phyloP scores from a whole-genome alignment of 352 stramenopile species.

The Pythium utonaiense region DNA sequence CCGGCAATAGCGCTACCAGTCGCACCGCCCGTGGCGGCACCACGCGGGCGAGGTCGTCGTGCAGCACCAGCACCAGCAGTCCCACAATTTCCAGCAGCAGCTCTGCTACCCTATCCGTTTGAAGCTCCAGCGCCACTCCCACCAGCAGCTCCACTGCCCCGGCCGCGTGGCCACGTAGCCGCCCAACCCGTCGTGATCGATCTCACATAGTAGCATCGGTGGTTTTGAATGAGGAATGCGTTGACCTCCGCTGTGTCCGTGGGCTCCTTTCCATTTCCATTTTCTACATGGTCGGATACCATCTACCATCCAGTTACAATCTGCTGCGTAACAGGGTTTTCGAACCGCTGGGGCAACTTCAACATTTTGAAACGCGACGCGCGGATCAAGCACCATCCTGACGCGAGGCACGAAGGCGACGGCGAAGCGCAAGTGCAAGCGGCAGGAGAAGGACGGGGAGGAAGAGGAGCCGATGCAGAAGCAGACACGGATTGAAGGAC shows the following conservation, averaged over 20 bases:
- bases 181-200: not conserved
- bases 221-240: no score
- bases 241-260: no score
- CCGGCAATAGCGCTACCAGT: not conserved
- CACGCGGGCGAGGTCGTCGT: not conserved
- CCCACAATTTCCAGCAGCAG: no score
- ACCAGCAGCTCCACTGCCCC: not conserved
- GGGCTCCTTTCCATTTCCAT: not conserved
- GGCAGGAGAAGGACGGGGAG: not conserved
- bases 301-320: not conserved
- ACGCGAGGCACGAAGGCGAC: not conserved
- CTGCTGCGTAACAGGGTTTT: not conserved
- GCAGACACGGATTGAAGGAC: slow-evolving; percentile 30
- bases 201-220: no score
- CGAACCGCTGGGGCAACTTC: slow-evolving; percentile 1
- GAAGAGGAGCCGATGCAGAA: slow-evolving; percentile 19
- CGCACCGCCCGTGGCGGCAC: not conserved
- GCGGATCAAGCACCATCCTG: not conserved
- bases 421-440: not conserved
- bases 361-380: not conserved
- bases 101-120: no score
- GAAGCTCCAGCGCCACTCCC: not conserved
- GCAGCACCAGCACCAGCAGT: no score
- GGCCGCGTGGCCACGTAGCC: not conserved
- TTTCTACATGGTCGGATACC: not conserved